Percentiles rank a stretch among this genome's conserved stretches.
phyloP scores from a whole-genome alignment of 1,284 basidiomycete species.

The Somion occarium region DNA sequence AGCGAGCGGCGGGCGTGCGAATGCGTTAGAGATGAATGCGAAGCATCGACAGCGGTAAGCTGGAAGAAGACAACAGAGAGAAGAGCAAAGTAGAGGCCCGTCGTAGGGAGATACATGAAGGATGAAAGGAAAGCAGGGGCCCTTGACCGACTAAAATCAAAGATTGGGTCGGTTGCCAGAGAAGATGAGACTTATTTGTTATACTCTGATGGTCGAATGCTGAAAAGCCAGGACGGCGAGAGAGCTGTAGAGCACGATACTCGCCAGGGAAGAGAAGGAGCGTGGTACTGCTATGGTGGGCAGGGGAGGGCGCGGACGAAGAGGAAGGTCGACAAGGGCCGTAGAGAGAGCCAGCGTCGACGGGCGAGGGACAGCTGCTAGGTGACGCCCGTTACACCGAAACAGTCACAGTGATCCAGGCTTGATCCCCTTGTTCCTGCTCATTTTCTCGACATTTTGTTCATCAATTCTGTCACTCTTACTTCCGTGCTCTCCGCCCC shows the following conservation, averaged over 20 bases:
- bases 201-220: too few species aligned
- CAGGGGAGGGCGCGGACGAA: constrained; percentile 10
- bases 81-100: constrained; percentile 18
- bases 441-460: background rate
- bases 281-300: constrained; percentile 20
- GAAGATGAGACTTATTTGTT: too few species aligned
- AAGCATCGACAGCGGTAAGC: constrained; percentile 22
- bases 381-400: too few species aligned
- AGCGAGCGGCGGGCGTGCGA: constrained; percentile 41
- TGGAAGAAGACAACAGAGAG: constrained; percentile 30
- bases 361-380: too few species aligned
- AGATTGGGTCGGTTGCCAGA: background rate
- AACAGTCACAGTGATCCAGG: too few species aligned
- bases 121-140: constrained; percentile 1
- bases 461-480: background rate
- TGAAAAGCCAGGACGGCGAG: constrained; percentile 17
- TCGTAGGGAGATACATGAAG: constrained; percentile 1
- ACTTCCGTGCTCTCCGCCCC: background rate
- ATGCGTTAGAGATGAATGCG: constrained; percentile 15
- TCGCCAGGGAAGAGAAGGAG: constrained; percentile 11
- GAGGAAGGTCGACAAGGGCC: constrained; percentile 10
- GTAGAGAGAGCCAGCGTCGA: constrained; percentile 1
- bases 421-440: background rate
- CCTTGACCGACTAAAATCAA: constrained; percentile 1
- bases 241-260: background rate